Base-by-base conservation (phyloP, 352 stramenopile genomes). In the Plasmopara viticola region DNA sequence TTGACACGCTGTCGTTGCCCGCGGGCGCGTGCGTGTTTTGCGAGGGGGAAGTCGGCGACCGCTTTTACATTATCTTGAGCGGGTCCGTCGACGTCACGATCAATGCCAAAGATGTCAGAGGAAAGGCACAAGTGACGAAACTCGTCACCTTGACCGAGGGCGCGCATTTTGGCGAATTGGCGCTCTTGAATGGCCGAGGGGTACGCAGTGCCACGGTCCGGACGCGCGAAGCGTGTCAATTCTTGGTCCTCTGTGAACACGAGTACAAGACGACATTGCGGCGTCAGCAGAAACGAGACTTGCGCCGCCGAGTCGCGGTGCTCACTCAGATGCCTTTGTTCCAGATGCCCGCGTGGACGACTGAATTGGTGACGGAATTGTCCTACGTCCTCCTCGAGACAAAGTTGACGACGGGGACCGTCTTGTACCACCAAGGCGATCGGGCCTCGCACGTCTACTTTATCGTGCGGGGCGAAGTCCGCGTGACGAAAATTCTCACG, bases 61-160 rank as follows among this genome's bases (percentile, higher is more conserved):
- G 75, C 13, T 90, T 90, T 52, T 90, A 84, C 53, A 85, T 90
- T 56, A 78, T 90, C 18, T 82, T 87, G 44, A 82, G 63, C 4
- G 79, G 79, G 13, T 86, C 74, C 0, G 77, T 86, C 14, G 79
- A 90, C 30, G 68, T 90, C 15, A 79, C 85, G 38, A 78, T 87
- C 15, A 73, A 63, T 41, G 73, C 74, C 6, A 72, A 75, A 9
- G 77, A 87, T 42, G 58, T 70, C 1, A 72, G 67, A 9, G 74
- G 74, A 12, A 67, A 84, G 5, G 12, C 62, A 15, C 70, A 83
- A 41, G 70, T 76, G 47, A 87, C 69, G 9, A 87, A 90, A 50
- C 62, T 87, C 10, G 68, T 87, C n/a, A 86, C 84, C 28, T 56
- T 90, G 5, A 81, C 74, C 0, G 79, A 90, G 37, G 79, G 78